Evolutionary conservation across 108 stramenopile genomes (phyloP), one percentile per base, ranked within the genome.

Genomic region (Parmales sp.): DNA sequence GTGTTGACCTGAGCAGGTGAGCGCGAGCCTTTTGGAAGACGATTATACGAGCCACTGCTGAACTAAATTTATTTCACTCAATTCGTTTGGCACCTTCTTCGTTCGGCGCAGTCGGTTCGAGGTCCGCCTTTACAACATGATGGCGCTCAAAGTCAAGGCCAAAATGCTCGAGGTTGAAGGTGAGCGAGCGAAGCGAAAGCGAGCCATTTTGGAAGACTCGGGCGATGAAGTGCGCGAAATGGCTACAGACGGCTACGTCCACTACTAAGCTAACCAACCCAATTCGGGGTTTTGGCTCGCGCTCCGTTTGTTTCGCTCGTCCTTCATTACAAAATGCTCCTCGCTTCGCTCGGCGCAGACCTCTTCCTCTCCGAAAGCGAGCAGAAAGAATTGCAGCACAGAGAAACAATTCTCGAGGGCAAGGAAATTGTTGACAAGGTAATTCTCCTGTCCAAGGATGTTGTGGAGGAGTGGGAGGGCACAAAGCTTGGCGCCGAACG

Each of bases 391-490:
- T 13, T 60, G 16, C 11, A 28, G 13, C 31, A 34, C 31, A 28
- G 18, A 34, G n/a, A 11, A 16, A 60, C 18, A 3, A 34, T 34
- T 20, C 16, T 34, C 1, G n/a, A 60, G 31, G 18, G 29, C 28
- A 60, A 60, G 54, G 20, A 28, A 60, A 60, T 60, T 29, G 54
- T 60, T 11, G 54, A 60, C 31, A 34, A 34, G 54, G 31, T 60
- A 13, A 0, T 34, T 34, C 29, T 34, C 1, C 31, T 34, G n/a
- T 28, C 36, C n/a, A 3, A 11, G 2, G 54, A 60, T 11, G 31
- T 60, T 11, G 54, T 60, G 29, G 31, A 7, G n/a, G 54, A 60
- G 20, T 60, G 54, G 54, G 54, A 60, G 31, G 54, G 54, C 3
- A 19, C 29, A 16, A 11, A 60, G 28, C 54, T 60, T 34, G 54